Percentiles rank a stretch among this genome's conserved stretches.
These are phyloP conservation scores for Chalaropsis ovoidea DNA, from an alignment of 2,329 filamentous ascomycete genomes.

Conservation along the genomic window DNA sequence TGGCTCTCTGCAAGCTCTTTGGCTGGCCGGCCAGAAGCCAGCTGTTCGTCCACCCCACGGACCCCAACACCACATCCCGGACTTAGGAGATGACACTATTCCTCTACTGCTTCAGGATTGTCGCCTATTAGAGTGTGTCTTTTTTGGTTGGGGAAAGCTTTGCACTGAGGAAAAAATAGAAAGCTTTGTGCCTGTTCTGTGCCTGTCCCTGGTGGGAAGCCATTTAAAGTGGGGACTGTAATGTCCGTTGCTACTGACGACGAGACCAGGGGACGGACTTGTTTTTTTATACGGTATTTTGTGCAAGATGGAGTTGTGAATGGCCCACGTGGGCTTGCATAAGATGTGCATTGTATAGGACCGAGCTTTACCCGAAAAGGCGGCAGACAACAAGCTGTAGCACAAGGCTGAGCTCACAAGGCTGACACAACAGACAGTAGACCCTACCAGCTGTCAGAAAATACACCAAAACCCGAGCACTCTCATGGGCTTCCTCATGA, in stretches of 20 bases:
- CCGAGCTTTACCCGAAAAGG: neutral
- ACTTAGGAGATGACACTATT: neutral
- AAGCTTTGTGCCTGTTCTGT: no score
- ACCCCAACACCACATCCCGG: neutral
- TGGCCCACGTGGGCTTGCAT: neutral
- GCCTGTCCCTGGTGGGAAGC: neutral
- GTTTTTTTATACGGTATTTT: neutral
- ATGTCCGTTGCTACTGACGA: neutral
- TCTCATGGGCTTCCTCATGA: no score
- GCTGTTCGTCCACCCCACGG: no score
- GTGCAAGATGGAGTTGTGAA: neutral
- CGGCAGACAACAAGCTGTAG: no score
- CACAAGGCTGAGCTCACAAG: no score
- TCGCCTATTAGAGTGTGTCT: neutral
- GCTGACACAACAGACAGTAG: no score
- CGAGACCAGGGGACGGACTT: neutral
- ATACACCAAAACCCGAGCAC: no score
- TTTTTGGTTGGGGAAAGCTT: neutral
- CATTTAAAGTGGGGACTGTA: neutral
- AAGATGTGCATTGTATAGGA: neutral
- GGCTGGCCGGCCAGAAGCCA: neutral
- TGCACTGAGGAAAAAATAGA: neutral
- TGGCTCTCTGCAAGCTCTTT: conserved; percentile 1
- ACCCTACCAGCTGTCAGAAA: neutral
- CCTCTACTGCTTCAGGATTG: neutral